Conservation (phyloP, 2,329 filamentous ascomycete genomes). For the Cercospora beticola region DNA sequence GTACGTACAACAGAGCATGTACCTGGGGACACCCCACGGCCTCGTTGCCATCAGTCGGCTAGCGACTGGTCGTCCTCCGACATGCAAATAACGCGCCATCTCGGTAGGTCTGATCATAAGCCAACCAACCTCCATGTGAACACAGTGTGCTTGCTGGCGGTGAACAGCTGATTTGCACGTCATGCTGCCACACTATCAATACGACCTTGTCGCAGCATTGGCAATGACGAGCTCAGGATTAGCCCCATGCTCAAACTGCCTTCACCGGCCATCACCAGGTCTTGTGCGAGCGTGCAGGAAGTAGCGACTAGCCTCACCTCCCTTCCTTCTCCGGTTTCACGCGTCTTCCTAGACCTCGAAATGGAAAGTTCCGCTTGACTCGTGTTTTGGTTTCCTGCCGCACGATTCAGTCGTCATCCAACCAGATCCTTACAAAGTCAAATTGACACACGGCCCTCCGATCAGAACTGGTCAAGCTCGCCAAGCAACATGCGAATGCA, state of each 20-base stretch:
- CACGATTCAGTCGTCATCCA: neutral
- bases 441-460: neutral
- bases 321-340: neutral
- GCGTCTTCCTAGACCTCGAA: neutral
- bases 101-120: neutral
- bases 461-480: slow-evolving; percentile 1
- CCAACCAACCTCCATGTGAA: neutral
- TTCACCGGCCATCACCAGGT: neutral
- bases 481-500: slow-evolving; percentile 9
- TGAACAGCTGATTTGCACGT: neutral
- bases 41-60: neutral
- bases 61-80: neutral
- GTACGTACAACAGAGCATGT: neutral
- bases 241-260: neutral
- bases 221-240: neutral
- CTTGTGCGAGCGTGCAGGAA: neutral
- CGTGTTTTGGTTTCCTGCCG: neutral
- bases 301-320: neutral
- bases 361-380: neutral
- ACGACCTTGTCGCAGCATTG: neutral
- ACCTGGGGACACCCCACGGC: neutral
- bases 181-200: neutral
- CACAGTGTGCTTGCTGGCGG: neutral
- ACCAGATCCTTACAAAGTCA: slow-evolving; percentile 1
- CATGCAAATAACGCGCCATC: neutral